These are phyloP conservation scores for Gillenia trifoliata DNA, from an alignment of 306 rosid genomes.

Conservation along the genomic window DNA sequence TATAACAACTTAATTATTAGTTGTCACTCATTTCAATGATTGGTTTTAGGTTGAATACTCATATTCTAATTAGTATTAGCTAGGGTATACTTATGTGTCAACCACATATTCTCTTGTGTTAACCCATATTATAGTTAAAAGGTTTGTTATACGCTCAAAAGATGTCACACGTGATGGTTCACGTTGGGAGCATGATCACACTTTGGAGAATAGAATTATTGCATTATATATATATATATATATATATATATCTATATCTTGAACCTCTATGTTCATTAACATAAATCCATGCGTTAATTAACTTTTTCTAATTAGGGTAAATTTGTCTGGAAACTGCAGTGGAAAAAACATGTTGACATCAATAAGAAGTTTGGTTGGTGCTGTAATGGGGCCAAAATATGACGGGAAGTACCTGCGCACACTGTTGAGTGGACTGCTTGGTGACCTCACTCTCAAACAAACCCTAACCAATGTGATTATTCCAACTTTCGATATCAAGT, in stretches of 20 bases:
- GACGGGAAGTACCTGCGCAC: slow-evolving; percentile 24
- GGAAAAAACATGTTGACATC: not conserved
- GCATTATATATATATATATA: too few relatives aligned
- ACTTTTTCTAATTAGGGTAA: not conserved
- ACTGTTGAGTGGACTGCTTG: slow-evolving; percentile 8
- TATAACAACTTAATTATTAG: too few relatives aligned
- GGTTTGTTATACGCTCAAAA: too few relatives aligned
- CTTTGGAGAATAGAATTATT: too few relatives aligned
- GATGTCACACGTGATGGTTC: too few relatives aligned
- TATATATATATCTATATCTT: too few relatives aligned
- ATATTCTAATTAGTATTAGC: not conserved
- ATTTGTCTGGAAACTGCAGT: not conserved
- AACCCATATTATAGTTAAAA: too few relatives aligned
- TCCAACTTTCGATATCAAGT: slow-evolving; percentile 39
- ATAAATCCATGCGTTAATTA: not conserved
- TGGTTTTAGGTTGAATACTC: not conserved
- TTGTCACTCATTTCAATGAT: not conserved
- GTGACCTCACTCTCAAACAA: slow-evolving; percentile 22
- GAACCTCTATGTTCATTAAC: too few relatives aligned
- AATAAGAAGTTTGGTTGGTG: not conserved
- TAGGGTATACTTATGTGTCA: too few relatives aligned
- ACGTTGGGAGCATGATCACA: too few relatives aligned
- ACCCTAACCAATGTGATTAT: slow-evolving; percentile 29
- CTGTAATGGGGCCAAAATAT: slow-evolving; percentile 19
- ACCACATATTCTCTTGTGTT: too few relatives aligned